A percentile compares a stretch with the other conserved stretches of the same genome.
Conservation (phyloP, 2,329 filamentous ascomycete genomes). For the Fonsecaea monophora region DNA sequence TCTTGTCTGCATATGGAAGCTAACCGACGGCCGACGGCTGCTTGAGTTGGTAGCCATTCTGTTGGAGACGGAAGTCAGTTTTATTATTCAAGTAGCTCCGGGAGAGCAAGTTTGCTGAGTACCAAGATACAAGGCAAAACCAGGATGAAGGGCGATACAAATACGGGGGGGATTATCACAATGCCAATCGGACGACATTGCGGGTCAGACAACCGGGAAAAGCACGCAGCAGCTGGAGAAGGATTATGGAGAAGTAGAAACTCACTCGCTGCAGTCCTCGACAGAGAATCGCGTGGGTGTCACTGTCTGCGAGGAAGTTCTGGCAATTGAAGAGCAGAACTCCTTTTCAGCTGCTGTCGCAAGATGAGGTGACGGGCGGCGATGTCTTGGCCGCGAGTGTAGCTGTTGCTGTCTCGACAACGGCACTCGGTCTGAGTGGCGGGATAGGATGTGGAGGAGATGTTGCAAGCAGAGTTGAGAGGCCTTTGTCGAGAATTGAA, state of each 20-base stretch:
- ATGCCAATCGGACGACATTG: not conserved
- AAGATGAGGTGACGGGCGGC: constrained; percentile 10
- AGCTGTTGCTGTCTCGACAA: not conserved
- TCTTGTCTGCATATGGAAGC: constrained; percentile 35
- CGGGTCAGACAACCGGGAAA: not conserved
- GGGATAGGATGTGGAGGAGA: constrained; percentile 16
- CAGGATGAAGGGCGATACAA: not conserved
- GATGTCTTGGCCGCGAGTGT: constrained; percentile 1
- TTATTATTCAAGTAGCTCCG: not conserved
- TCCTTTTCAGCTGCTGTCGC: constrained; percentile 12
- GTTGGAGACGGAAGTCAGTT: constrained; percentile 11
- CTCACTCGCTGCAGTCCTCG: constrained; percentile 9
- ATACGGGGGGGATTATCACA: not conserved
- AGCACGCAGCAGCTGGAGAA: not conserved
- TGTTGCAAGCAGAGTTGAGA: constrained; percentile 27
- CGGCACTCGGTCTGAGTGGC: constrained; percentile 5
- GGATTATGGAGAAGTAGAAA: not conserved
- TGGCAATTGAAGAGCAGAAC: not conserved
- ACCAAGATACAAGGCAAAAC: not conserved
- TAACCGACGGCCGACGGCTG: constrained; percentile 11
- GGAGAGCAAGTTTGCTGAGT: not conserved
- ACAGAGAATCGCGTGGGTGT: not conserved
- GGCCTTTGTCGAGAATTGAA: constrained; percentile 16
- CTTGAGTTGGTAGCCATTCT: constrained; percentile 24
- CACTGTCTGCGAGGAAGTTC: not conserved